Percentiles rank a stretch among this genome's conserved stretches.
Conservation (phyloP, 2,329 filamentous ascomycete species). For the Penicillium digitatum region DNA sequence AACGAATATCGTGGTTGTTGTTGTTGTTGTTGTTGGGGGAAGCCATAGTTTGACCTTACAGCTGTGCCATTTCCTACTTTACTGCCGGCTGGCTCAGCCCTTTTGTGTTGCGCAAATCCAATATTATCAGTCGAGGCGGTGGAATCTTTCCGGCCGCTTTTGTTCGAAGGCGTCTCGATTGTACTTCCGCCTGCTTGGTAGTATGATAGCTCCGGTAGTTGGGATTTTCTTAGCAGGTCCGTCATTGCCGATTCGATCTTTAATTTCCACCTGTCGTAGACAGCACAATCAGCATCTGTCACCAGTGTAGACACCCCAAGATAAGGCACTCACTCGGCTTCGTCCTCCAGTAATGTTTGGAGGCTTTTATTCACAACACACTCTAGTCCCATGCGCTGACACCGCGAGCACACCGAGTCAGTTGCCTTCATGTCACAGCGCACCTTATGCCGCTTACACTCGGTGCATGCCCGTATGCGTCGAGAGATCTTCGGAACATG, state of each 20-base stretch:
- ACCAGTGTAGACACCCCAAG: conserved; percentile 4
- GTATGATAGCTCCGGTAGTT: conserved; percentile 38
- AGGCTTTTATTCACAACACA: conserved; percentile 53
- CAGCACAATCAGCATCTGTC: conserved; percentile 11
- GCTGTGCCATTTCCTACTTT: conserved; percentile 11
- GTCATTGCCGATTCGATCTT: conserved; percentile 40
- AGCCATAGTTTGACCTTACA: conserved; percentile 22
- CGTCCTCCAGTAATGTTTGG: conserved; percentile 49
- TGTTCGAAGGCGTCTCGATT: conserved; percentile 29
- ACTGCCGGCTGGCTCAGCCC: conserved; percentile 15
- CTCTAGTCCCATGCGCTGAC: conserved; percentile 48
- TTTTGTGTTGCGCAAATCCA: conserved; percentile 18
- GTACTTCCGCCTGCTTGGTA: conserved; percentile 33
- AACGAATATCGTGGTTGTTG: conserved; percentile 32
- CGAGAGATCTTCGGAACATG: conserved; percentile 44
- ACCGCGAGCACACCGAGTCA: conserved; percentile 49
- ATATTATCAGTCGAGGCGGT: conserved; percentile 33
- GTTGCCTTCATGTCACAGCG: conserved; percentile 52
- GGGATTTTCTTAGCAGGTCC: conserved; percentile 36
- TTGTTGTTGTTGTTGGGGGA: conserved; percentile 24
- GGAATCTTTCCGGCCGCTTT: conserved; percentile 32
- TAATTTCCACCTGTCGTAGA: conserved; percentile 33
- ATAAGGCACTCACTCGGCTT: conserved; percentile 40
- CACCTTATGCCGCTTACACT: conserved; percentile 54
- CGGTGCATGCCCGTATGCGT: conserved; percentile 49